Evolutionary conservation across 148 eudicot genomes (phyloP).

Genomic region (Camellia japonica): DNA sequence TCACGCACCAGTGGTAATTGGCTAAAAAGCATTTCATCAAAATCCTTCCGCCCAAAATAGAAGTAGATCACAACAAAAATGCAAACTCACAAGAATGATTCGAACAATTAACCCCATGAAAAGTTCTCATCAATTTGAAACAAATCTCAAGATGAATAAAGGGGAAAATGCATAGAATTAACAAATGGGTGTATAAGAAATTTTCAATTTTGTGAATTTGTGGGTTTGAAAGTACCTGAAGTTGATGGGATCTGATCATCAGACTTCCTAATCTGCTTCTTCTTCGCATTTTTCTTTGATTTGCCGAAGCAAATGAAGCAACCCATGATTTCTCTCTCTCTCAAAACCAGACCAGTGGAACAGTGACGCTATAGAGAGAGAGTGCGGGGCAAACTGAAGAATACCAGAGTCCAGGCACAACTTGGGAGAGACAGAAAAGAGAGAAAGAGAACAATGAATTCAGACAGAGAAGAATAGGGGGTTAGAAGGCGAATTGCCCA

Average conservation of each 20-base stretch:
- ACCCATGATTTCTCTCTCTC: conserved; percentile 26
- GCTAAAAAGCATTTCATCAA: neutral
- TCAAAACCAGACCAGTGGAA: neutral
- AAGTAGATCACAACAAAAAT: neutral
- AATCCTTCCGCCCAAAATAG: neutral
- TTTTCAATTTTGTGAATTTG: neutral
- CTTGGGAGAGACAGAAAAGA: too few species aligned
- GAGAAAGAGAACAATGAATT: too few species aligned
- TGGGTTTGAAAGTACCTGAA: conserved; percentile 21
- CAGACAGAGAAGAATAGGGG: too few species aligned
- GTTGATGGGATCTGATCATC: conserved; percentile 44
- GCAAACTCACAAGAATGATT: neutral
- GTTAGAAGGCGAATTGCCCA: too few species aligned
- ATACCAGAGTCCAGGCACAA: too few species aligned
- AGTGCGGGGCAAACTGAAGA: neutral
- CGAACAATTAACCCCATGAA: neutral
- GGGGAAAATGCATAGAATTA: too few species aligned
- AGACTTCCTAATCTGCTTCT: conserved; percentile 15
- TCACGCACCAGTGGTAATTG: neutral
- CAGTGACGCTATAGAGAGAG: neutral
- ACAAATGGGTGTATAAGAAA: too few species aligned
- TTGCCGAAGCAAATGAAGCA: conserved; percentile 36
- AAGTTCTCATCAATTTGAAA: neutral
- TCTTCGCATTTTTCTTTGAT: conserved; percentile 33
- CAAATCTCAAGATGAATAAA: neutral